These are phyloP conservation scores for Yarrowia divulgata DNA, from an alignment of 805 yeast genomes.

Conservation along the genomic window DNA sequence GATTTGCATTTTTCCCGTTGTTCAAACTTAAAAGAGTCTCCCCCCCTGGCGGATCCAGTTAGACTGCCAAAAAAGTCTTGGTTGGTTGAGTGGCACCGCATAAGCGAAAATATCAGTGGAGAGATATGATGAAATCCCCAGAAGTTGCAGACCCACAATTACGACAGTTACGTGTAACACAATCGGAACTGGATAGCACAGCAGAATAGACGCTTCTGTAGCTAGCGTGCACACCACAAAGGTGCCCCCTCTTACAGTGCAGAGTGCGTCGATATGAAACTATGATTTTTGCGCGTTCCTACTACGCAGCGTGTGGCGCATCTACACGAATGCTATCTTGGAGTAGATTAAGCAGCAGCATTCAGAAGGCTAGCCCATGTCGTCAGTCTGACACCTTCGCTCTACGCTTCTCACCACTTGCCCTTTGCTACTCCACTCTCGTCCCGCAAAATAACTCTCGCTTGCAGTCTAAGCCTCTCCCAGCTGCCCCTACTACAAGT, in stretches of 20 bases:
- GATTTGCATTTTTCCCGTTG: slow-evolving; percentile 31
- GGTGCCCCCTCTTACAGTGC: slow-evolving; percentile 16
- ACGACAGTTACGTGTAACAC: too few relatives aligned
- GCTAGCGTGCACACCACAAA: slow-evolving; percentile 4
- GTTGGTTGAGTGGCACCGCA: slow-evolving; percentile 1
- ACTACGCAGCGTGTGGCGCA: slow-evolving; percentile 32
- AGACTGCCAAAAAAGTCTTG: slow-evolving; percentile 20
- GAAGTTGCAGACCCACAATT: too few relatives aligned
- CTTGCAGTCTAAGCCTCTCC: slow-evolving; percentile 15
- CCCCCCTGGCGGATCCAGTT: slow-evolving; percentile 36
- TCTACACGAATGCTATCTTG: slow-evolving; percentile 23
- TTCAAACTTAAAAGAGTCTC: neutral
- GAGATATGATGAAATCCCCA: too few relatives aligned
- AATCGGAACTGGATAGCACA: too few relatives aligned
- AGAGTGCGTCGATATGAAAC: slow-evolving; percentile 21
- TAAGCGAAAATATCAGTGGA: neutral
- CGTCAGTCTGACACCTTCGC: slow-evolving; percentile 26
- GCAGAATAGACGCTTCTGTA: too few relatives aligned
- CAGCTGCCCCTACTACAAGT: neutral
- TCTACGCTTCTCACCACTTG: neutral
- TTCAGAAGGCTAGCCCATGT: slow-evolving; percentile 21
- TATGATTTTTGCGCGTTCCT: slow-evolving; percentile 30
- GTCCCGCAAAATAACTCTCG: neutral
- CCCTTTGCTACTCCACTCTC: neutral
- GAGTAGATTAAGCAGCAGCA: slow-evolving; percentile 35